Evolutionary conservation across 116 monocot genomes (phyloP).

Genomic region (Papilionanthe hybrid): DNA sequence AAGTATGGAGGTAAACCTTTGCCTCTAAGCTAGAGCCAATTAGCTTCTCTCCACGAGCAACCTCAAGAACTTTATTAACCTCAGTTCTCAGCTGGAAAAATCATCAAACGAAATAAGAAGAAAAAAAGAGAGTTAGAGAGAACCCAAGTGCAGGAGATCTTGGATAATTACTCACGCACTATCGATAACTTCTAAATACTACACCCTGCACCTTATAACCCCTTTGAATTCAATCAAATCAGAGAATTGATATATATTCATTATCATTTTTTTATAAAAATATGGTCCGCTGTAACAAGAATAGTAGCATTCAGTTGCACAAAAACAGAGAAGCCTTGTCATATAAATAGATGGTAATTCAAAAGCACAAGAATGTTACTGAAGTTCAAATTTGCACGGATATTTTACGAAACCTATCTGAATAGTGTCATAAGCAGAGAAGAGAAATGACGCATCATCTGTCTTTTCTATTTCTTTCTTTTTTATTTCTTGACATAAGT

Average conservation of each 20-base stretch:
- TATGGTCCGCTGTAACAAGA: not conserved
- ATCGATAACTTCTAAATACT: too few species aligned
- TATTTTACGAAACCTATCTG: too few species aligned
- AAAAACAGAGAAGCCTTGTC: too few species aligned
- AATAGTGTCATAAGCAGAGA: too few species aligned
- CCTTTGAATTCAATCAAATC: not conserved
- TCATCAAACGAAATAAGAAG: not conserved
- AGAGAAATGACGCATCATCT: too few species aligned
- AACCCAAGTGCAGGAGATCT: not conserved
- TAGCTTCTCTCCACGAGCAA: conserved; percentile 74
- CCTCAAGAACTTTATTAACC: conserved; percentile 94
- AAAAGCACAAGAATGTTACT: too few species aligned
- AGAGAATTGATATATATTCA: not conserved
- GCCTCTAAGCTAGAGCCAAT: conserved; percentile 98
- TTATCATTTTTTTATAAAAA: not conserved
- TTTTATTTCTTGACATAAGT: too few species aligned
- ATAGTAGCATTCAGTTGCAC: too few species aligned
- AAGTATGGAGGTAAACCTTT: conserved; percentile 58
- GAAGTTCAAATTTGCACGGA: too few species aligned
- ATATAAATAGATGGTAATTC: too few species aligned
- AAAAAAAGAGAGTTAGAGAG: not conserved
- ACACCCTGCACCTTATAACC: not conserved
- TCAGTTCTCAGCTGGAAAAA: conserved; percentile 71
- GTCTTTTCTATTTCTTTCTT: too few species aligned
- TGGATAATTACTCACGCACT: not conserved